A percentile compares a stretch with the other conserved stretches of the same genome.
Conservation (phyloP, 2,329 filamentous ascomycete species). For the Pestalotiopsis fici region DNA sequence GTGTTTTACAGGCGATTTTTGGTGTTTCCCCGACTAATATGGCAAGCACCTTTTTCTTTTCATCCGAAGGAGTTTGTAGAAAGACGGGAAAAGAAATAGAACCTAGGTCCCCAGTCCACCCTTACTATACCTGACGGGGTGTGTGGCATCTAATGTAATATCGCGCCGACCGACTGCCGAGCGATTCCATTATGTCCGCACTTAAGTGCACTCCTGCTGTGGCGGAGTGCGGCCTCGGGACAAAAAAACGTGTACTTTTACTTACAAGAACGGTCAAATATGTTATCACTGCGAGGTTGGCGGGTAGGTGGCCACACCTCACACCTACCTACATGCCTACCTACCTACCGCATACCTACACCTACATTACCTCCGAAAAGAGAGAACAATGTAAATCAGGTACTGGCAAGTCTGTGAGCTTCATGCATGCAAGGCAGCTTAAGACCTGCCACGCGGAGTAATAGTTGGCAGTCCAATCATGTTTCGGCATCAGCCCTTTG, state of each 20-base stretch:
- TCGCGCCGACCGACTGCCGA: background rate
- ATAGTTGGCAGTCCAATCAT: background rate
- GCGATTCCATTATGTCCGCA: background rate
- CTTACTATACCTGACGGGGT: background rate
- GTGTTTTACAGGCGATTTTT: background rate
- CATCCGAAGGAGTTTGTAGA: background rate
- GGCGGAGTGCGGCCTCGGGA: background rate
- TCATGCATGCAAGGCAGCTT: background rate
- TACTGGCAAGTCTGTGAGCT: background rate
- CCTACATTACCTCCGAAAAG: background rate
- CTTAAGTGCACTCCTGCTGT: background rate
- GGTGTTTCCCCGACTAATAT: background rate
- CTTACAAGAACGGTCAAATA: background rate
- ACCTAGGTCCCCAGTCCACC: background rate
- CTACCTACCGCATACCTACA: background rate
- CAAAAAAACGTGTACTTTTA: background rate
- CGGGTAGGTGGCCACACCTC: no score
- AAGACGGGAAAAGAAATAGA: background rate
- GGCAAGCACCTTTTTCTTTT: background rate
- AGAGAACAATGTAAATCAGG: background rate
- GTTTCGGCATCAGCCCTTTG: background rate
- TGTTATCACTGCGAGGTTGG: background rate
- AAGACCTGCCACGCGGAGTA: slow-evolving; percentile 1
- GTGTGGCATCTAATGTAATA: background rate
- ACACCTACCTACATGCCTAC: no score